Conservation (phyloP, 2,329 filamentous ascomycete species). For the Exophiala alcalophila region DNA sequence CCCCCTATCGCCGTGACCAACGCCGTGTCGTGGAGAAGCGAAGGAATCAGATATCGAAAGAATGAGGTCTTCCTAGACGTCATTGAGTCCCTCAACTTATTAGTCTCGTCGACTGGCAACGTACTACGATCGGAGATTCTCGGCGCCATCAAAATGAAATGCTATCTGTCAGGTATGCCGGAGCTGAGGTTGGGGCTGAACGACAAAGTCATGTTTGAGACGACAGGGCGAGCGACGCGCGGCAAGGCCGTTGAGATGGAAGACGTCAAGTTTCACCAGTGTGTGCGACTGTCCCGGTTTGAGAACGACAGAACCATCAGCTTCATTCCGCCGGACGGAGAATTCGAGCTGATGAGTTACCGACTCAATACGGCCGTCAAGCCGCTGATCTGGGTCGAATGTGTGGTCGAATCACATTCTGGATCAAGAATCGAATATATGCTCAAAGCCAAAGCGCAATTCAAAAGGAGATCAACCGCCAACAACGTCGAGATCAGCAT, state of each 20-base stretch:
- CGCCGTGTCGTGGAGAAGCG: constrained; percentile 94
- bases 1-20: constrained; percentile 98
- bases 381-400: constrained; percentile 98
- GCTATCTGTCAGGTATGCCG: constrained; percentile 97
- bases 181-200: constrained; percentile 91
- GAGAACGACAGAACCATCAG: constrained; percentile 98
- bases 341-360: constrained; percentile 99
- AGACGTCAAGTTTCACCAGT: constrained; percentile 99
- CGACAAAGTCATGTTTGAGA: constrained; percentile 99
- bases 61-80: constrained; percentile 99
- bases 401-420: constrained; percentile 92
- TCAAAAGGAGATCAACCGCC: constrained; percentile 94
- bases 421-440: constrained; percentile 97
- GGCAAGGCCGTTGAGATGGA: constrained; percentile 99
- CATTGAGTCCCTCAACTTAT: constrained; percentile 90
- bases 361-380: constrained; percentile 98
- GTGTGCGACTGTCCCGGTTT: constrained; percentile 89
- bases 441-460: constrained; percentile 96
- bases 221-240: constrained; percentile 85
- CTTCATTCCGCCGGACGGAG: constrained; percentile 96
- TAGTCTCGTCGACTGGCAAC: constrained; percentile 91
- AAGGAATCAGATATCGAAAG: constrained; percentile 97
- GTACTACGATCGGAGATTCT: constrained; percentile 94
- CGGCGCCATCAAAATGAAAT: constrained; percentile 99
- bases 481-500: constrained; percentile 99